Evolutionary conservation across 108 stramenopile species (phyloP).

Genomic region (Seminavis robusta): DNA sequence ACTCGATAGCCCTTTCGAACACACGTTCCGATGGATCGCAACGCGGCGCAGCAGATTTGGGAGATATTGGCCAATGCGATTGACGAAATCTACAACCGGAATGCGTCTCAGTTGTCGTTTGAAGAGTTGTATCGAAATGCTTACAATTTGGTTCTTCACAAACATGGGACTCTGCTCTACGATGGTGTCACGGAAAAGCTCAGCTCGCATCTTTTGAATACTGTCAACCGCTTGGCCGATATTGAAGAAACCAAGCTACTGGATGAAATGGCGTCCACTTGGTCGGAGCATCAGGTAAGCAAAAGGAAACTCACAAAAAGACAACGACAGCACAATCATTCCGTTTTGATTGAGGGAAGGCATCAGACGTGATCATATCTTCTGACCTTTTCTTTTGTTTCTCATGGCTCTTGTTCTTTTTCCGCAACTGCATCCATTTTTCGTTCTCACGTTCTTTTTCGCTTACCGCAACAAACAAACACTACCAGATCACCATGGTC

Average conservation of each 20-base stretch:
- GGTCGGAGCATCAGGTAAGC: constrained; percentile 68
- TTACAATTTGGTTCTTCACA: constrained; percentile 98
- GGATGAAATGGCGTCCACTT: constrained; percentile 54
- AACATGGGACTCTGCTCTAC: constrained; percentile 94
- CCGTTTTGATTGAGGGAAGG: too few species aligned
- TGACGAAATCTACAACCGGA: constrained; percentile 93
- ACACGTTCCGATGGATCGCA: constrained; percentile 76
- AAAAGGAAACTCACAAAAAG: too few species aligned
- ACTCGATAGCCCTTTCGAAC: constrained; percentile 68
- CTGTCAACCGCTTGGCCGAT: constrained; percentile 38
- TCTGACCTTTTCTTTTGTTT: too few species aligned
- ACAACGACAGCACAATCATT: too few species aligned
- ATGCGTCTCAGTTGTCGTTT: constrained; percentile 88
- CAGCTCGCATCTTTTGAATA: constrained; percentile 52
- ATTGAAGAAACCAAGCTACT: constrained; percentile 48
- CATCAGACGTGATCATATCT: too few species aligned
- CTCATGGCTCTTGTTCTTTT: neutral
- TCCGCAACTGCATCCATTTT: neutral
- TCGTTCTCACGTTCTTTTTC: too few species aligned
- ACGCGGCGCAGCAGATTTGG: constrained; percentile 69
- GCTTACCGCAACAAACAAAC: too few species aligned
- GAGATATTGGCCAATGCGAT: constrained; percentile 78
- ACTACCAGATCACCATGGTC: constrained; percentile 74
- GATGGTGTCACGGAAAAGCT: constrained; percentile 82
- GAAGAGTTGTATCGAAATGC: constrained; percentile 95